These are phyloP conservation scores for Neurospora cerealis DNA, from an alignment of 495 filamentous ascomycete genomes.

Conservation along the genomic window DNA sequence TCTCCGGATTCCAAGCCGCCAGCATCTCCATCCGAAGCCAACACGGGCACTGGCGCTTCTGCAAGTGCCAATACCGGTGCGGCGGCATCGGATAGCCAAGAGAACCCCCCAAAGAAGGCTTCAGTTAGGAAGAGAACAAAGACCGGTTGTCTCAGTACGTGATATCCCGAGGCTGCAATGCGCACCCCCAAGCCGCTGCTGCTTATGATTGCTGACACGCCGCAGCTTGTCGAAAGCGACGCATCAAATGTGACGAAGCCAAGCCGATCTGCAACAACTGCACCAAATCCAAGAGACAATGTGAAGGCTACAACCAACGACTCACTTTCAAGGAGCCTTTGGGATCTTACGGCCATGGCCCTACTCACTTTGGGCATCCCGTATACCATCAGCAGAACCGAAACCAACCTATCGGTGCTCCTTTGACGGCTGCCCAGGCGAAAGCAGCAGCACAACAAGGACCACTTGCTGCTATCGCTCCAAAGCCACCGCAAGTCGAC, in stretches of 20 bases:
- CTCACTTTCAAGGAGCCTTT: slow-evolving; percentile 88
- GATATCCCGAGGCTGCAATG: neutral
- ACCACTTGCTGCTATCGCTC: slow-evolving; percentile 20
- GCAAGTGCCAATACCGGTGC: neutral
- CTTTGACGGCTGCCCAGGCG: slow-evolving; percentile 13
- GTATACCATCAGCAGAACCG: slow-evolving; percentile 17
- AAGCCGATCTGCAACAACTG: slow-evolving; percentile 84
- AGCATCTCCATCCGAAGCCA: neutral
- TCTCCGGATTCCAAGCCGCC: neutral
- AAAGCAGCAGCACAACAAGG: slow-evolving; percentile 15
- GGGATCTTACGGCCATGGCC: slow-evolving; percentile 37
- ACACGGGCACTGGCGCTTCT: neutral
- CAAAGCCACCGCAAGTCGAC: slow-evolving; percentile 26
- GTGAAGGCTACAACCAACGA: slow-evolving; percentile 89
- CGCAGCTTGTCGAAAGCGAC: slow-evolving; percentile 80
- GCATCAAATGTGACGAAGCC: slow-evolving; percentile 96
- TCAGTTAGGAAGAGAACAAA: slow-evolving; percentile 74
- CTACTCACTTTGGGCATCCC: slow-evolving; percentile 13
- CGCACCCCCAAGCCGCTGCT: neutral
- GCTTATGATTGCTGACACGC: slow-evolving; percentile 8
- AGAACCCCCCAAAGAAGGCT: slow-evolving; percentile 24
- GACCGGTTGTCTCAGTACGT: slow-evolving; percentile 89
- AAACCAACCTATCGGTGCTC: slow-evolving; percentile 11
- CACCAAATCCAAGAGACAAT: slow-evolving; percentile 85
- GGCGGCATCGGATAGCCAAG: slow-evolving; percentile 7